Base-by-base conservation (phyloP, 306 rosid genomes). In the Astragalus membranaceus region DNA sequence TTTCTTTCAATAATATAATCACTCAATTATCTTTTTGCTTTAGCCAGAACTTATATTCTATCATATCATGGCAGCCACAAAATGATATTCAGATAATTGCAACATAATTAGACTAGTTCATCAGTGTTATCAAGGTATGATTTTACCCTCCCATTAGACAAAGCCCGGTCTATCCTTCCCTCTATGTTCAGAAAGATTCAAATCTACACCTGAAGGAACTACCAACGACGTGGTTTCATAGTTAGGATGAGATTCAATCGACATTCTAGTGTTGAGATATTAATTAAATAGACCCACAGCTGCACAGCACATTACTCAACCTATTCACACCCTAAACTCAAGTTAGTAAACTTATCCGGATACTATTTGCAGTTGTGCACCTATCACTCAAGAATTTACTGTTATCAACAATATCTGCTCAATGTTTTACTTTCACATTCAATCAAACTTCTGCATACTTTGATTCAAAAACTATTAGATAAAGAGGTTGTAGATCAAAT, bases 221-320 rank as follows among this genome's bases (percentile, higher is more conserved):
- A 54, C 16, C 16, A 12, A 72, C 47, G 10, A 7, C 59, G 29
- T 51, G 43, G 59, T 44, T 70, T 72, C 68, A 48, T 15, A 17
- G 23, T 15, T 67, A 61, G 26, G 69, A 72, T 67, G 20, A 39
- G n/a, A 15, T 9, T 49, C 42, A 51, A 10, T 7, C 64, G 35
- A 66, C 67, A 57, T 41, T 42, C 26, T 37, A 35, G 42, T 42
- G 64, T 5, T 11, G 41, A 60, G 72, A 52, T n/a, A 52, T 53
- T 43, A 14, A 68, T 67, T 5, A n/a, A 49, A 57, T 58, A 35
- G 4, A 37, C 36, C 55, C 48, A 64, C 30, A 64, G 23, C 66
- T 39, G 0, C 69, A 77, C 60, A 76, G 64, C 60, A 55, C 73
- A 47, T 32, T 20, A 55, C 17, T 29, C 42, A 32, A 60, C 35